Conservation (phyloP, 768 basidiomycete genomes). For the Infundibulicybe gibba region DNA sequence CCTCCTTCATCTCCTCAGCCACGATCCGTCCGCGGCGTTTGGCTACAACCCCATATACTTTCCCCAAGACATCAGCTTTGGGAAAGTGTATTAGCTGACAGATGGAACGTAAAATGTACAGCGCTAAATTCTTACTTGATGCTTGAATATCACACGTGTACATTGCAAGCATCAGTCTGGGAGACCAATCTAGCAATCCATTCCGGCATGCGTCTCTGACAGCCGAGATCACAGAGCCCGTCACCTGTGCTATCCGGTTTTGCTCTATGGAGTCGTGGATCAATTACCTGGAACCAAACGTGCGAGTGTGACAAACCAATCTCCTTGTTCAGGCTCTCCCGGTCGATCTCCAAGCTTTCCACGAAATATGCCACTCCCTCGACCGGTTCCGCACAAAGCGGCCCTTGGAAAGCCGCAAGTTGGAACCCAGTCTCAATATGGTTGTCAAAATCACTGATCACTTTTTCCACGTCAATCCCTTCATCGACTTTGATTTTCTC, state of each 20-base stretch:
- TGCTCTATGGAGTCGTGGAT: conserved; percentile 47
- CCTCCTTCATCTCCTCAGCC: conserved; percentile 98
- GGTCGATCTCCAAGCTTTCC: conserved; percentile 67
- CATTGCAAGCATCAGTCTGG: conserved; percentile 95
- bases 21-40: conserved; percentile 89
- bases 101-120: neutral
- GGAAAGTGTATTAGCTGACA: conserved; percentile 8
- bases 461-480: conserved; percentile 27
- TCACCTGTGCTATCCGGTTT: conserved; percentile 78
- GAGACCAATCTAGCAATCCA: conserved; percentile 95
- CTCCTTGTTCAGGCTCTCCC: conserved; percentile 56
- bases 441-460: conserved; percentile 63
- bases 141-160: conserved; percentile 99
- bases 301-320: conserved; percentile 44
- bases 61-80: conserved; percentile 92
- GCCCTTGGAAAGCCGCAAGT: conserved; percentile 91
- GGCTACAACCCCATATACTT: conserved; percentile 94
- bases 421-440: conserved; percentile 93
- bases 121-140: conserved; percentile 62
- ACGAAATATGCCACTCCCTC: conserved; percentile 92
- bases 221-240: conserved; percentile 86
- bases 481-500: conserved; percentile 32
- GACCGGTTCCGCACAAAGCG: conserved; percentile 92
- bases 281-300: conserved; percentile 7
- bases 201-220: conserved; percentile 88